A percentile compares a stretch with the other conserved stretches of the same genome.
phyloP scores from a whole-genome alignment of 345 rosid species.

The Physaria fendleri region DNA sequence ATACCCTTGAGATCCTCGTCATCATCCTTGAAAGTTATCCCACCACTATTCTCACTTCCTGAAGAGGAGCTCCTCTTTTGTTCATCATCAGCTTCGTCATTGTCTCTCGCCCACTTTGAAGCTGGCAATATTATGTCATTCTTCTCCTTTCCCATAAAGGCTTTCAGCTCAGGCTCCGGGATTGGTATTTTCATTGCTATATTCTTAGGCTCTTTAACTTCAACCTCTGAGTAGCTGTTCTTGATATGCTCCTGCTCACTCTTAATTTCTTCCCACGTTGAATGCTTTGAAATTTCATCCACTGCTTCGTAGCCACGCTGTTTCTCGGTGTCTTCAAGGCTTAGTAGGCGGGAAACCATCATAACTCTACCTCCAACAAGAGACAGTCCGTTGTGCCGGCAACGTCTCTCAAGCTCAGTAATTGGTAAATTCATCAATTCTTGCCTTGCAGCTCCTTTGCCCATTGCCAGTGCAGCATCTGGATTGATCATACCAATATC shows the following conservation, averaged over 20 bases:
- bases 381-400: constrained; percentile 96
- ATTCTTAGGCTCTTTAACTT: constrained; percentile 37
- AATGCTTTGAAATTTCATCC: constrained; percentile 61
- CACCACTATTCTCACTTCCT: constrained; percentile 80
- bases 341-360: constrained; percentile 90
- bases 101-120: constrained; percentile 96
- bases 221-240: constrained; percentile 40
- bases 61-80: constrained; percentile 81
- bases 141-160: constrained; percentile 63
- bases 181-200: constrained; percentile 38
- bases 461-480: constrained; percentile 94
- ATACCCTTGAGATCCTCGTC: constrained; percentile 51
- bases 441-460: constrained; percentile 83
- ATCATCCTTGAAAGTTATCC: constrained; percentile 48
- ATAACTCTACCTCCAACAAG: constrained; percentile 94
- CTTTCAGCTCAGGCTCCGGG: constrained; percentile 66
- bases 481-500: constrained; percentile 49
- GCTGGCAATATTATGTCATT: constrained; percentile 71
- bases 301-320: constrained; percentile 77
- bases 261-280: constrained; percentile 48
- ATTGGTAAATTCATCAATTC: constrained; percentile 89
- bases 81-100: constrained; percentile 84
- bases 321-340: constrained; percentile 94
- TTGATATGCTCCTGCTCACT: constrained; percentile 37
- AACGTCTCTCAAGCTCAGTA: constrained; percentile 90